phyloP scores from a whole-genome alignment of 257 asterid species.

The Lycium barbarum region DNA sequence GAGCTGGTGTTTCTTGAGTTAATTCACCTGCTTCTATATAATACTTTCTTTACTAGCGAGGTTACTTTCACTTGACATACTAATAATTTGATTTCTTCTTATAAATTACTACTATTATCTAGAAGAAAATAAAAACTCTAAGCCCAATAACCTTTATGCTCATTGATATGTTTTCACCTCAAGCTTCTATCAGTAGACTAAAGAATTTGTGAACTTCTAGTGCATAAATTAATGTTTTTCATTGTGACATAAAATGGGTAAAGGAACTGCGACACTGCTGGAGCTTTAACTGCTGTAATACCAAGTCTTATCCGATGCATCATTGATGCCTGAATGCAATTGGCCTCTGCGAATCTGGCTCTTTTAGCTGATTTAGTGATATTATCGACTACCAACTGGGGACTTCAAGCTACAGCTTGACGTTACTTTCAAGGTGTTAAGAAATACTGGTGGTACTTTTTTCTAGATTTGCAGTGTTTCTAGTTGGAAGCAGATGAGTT shows the following conservation, averaged over 20 bases:
- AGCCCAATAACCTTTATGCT: not conserved
- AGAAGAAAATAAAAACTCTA: not conserved
- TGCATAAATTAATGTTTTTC: conserved; percentile 7
- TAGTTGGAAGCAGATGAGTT: not conserved
- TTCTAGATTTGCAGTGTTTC: not conserved
- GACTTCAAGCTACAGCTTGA: not conserved
- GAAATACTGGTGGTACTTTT: conserved; percentile 3
- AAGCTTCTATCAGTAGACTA: conserved; percentile 8
- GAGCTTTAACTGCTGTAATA: not conserved
- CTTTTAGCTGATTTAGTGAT: not conserved
- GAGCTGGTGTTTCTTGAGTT: conserved; percentile 3
- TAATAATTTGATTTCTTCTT: not conserved
- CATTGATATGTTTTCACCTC: not conserved
- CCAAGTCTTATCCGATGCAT: not conserved
- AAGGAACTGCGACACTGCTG: conserved; percentile 17
- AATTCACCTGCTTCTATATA: not conserved
- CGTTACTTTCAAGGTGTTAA: conserved; percentile 7
- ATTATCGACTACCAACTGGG: conserved; percentile 6
- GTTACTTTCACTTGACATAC: not conserved
- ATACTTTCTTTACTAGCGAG: not conserved
- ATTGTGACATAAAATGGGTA: conserved; percentile 9
- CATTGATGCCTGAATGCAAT: not conserved
- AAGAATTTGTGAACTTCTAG: conserved; percentile 20
- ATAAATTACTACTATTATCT: not conserved
- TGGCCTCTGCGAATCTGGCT: not conserved